These are phyloP conservation scores for Senna siamea DNA, from an alignment of 306 rosid species.

Conservation along the genomic window DNA sequence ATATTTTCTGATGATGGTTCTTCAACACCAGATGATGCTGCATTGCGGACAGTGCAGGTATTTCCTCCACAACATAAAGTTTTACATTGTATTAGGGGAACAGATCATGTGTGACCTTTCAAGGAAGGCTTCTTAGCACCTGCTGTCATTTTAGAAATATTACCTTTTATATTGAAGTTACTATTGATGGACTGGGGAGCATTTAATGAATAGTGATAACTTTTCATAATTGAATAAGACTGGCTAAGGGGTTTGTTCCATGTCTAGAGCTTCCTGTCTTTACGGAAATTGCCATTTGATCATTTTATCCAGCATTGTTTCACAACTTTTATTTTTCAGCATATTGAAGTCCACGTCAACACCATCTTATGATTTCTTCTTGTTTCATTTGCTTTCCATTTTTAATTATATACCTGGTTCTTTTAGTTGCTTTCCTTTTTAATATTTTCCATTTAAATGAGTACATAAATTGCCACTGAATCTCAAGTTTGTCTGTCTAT, in stretches of 20 bases:
- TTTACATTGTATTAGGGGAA: slow-evolving; percentile 17
- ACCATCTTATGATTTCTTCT: slow-evolving; percentile 3
- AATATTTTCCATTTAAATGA: slow-evolving; percentile 10
- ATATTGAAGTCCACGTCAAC: background rate
- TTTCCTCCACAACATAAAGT: slow-evolving; percentile 21
- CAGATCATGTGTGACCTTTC: slow-evolving; percentile 4
- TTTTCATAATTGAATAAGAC: slow-evolving; percentile 25
- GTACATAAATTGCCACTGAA: slow-evolving; percentile 24
- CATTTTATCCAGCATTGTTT: slow-evolving; percentile 5
- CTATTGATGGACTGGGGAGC: slow-evolving; percentile 16
- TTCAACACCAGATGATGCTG: slow-evolving; percentile 59
- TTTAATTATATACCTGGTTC: slow-evolving; percentile 10
- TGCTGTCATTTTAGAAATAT: background rate
- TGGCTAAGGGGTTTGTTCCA: background rate
- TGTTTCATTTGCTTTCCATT: slow-evolving; percentile 25
- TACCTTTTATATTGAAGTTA: background rate
- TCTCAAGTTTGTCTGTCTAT: slow-evolving; percentile 31
- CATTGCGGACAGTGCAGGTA: slow-evolving; percentile 72
- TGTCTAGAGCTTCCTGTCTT: slow-evolving; percentile 3
- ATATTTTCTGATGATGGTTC: slow-evolving; percentile 87
- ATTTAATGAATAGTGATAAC: background rate
- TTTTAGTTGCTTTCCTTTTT: slow-evolving; percentile 4
- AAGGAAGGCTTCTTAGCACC: slow-evolving; percentile 5
- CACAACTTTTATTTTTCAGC: slow-evolving; percentile 4
- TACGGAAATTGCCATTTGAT: background rate